phyloP scores from a whole-genome alignment of 306 rosid genomes.

The Elaeagnus macrophylla region DNA sequence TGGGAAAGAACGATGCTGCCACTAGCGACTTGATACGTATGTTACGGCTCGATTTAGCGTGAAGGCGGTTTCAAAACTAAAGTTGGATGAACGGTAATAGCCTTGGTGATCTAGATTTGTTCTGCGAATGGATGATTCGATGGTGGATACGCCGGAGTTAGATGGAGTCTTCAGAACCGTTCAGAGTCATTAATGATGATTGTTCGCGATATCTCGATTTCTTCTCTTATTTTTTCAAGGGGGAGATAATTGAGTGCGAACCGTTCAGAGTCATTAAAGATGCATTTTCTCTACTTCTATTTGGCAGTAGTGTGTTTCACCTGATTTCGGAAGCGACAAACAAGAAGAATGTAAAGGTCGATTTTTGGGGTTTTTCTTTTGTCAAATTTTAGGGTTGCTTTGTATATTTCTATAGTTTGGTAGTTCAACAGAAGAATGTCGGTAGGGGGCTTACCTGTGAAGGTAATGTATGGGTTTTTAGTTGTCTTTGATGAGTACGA shows the following conservation, averaged over 20 bases:
- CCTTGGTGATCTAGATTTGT: background rate
- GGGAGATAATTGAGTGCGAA: conserved; percentile 38
- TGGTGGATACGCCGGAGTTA: background rate
- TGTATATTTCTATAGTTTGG: conserved; percentile 17
- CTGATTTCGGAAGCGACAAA: too few relatives aligned
- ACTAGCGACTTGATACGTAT: conserved; percentile 46
- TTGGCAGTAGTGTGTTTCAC: too few relatives aligned
- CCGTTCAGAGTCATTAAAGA: conserved; percentile 11
- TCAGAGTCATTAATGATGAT: conserved; percentile 3
- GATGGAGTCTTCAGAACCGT: too few relatives aligned
- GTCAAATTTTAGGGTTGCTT: background rate
- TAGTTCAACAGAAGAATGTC: background rate
- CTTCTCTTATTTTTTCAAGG: conserved; percentile 78
- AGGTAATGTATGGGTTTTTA: too few relatives aligned
- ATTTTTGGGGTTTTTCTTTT: too few relatives aligned
- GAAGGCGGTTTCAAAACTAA: background rate
- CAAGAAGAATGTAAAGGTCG: too few relatives aligned
- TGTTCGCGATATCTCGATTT: conserved; percentile 31
- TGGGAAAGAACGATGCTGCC: conserved; percentile 44
- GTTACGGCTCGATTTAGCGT: conserved; percentile 43
- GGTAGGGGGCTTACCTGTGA: too few relatives aligned
- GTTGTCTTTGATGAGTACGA: too few relatives aligned
- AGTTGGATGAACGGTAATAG: background rate
- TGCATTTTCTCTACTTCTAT: background rate
- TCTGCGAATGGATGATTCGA: background rate